Evolutionary conservation across 768 basidiomycete species (phyloP), one percentile per base, ranked within the genome.

Genomic region (Boletellus ananas): DNA sequence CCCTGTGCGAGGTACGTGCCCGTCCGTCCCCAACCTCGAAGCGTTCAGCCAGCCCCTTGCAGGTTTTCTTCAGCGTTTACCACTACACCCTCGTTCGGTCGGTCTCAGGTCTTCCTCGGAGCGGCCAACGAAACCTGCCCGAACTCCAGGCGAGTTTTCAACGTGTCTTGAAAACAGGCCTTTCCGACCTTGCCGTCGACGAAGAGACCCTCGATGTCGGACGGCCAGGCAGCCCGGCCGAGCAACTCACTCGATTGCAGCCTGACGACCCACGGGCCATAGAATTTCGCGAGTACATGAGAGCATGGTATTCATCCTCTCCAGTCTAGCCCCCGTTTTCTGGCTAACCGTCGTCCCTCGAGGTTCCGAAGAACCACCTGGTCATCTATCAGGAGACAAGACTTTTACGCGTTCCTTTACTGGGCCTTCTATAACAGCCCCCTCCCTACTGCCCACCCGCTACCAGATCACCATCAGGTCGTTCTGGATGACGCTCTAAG

Each of bases 341-440:
- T 20, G 2, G 18, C 45, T 56, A 7, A 62, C 21, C 21, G 40
- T 29, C 12, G 23, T 31, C 29, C 16, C 34, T 34, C 48, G 59
- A 61, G 90, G 90, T 94, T 94, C 65, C 70, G 77, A 49, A 82
- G 80, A 57, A 80, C 76, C 14, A 80, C 83, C 0, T 95, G 88
- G 87, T 84, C 84, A 0, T 72, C 77, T 12, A 78, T 95, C 50
- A 80, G 74, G 38, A 74, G 72, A 16, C 70, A 78, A 34, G 80
- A 91, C 63, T 70, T 90, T 49, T 75, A 75, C 36, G 72, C 79
- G 51, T 94, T 90, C 87, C 71, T 95, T 27, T 83, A 89, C 49
- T 94, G 92, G 91, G 78, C 81, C 20, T 83, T 88, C 60, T 94
- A 84, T 67, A 86, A 86, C 61, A 72, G 77, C 5, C 74, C 81